Base-by-base conservation (phyloP, 306 rosid genomes). In the Oemleria cerasiformis region DNA sequence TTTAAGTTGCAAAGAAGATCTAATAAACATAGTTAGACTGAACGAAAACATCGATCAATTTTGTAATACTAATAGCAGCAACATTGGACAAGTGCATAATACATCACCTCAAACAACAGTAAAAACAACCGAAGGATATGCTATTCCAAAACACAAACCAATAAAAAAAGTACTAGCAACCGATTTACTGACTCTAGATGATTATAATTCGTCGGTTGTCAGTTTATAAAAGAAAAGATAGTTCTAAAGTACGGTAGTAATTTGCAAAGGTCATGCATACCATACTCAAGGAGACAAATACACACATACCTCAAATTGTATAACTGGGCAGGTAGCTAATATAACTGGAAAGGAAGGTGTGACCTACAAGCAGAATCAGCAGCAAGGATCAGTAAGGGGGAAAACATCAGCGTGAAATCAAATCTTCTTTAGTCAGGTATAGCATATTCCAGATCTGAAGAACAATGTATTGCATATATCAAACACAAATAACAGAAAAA, bases 311-410 rank as follows among this genome's bases (percentile, higher is more conserved):
- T 87, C 98, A 74, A 93, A 93, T 77, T 93, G 96, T 78, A 93
- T 77, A 47, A 84, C 66, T 25, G 97, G 98, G 77, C 88, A 82
- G 44, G 96, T 86, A 73, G 92, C 89, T 68, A 90, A 83, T 68
- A 86, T 67, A 51, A 86, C 74, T 23, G 98, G 97, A 83, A 86
- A 88, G 30, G 94, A 84, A 70, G 97, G 96, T 67, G 98, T 93
- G 76, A 90, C 97, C 98, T 93, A 77, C 85, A 80, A 73, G 67
- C 63, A 81, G 73, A 74, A 68, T 68, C 75, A 41, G 61, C 7
- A 77, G n/a, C 85, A 79, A 85, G 83, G 40, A 48, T 56, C 8
- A 0, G 58, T 47, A 70, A 20, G 4, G 30, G 42, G 62, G 34
- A 64, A 25, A 55, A 13, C 55, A 30, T 25, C 41, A 53, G 44